A percentile compares a stretch with the other conserved stretches of the same genome.
phyloP scores from a whole-genome alignment of 345 rosid species.

The Bruguiera parviflora region DNA sequence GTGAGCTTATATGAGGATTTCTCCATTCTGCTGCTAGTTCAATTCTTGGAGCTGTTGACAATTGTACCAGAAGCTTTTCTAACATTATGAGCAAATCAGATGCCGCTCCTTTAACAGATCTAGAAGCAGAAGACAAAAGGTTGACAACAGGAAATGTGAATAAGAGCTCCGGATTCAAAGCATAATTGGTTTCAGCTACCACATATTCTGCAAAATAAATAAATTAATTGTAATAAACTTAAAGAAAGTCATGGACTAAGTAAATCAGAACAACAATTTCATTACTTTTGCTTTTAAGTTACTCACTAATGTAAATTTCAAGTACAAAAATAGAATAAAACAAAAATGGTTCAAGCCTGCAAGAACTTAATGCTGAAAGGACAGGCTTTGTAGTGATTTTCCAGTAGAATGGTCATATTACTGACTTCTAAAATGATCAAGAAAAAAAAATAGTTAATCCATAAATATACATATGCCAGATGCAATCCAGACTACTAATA shows the following conservation, averaged over 20 bases:
- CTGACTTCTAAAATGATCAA: background rate
- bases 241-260: background rate
- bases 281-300: background rate
- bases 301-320: background rate
- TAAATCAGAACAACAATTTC: background rate
- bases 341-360: background rate
- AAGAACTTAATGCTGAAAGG: background rate
- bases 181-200: constrained; percentile 29
- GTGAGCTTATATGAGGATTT: constrained; percentile 47
- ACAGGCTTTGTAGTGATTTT: background rate
- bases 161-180: constrained; percentile 58
- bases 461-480: background rate
- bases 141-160: constrained; percentile 62
- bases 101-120: constrained; percentile 66
- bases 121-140: constrained; percentile 82
- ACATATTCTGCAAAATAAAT: constrained; percentile 40
- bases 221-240: constrained; percentile 3
- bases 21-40: constrained; percentile 35
- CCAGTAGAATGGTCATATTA: too few relatives aligned
- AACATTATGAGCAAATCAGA: constrained; percentile 63
- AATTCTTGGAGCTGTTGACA: constrained; percentile 44
- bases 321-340: background rate
- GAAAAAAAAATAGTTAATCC: background rate
- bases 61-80: constrained; percentile 51
- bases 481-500: background rate